Conservation (phyloP, 345 rosid genomes). For the Melaleuca quinquenervia region DNA sequence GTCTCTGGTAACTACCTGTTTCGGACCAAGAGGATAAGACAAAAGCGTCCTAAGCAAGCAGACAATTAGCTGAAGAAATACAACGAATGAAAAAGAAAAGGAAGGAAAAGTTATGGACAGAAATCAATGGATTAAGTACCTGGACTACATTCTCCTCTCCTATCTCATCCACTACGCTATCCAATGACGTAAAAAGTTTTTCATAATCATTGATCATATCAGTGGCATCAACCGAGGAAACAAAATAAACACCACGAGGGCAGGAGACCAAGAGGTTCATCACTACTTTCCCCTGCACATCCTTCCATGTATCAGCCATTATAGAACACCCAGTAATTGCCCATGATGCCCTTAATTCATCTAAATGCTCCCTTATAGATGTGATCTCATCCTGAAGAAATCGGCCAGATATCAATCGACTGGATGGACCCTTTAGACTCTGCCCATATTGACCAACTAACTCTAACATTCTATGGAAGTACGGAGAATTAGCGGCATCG, state of each 20-base stretch:
- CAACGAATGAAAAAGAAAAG: background rate
- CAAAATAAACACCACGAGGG: constrained; percentile 49
- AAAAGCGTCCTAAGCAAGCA: constrained; percentile 1
- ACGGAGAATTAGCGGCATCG: constrained; percentile 39
- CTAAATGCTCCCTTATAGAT: constrained; percentile 21
- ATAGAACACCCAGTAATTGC: constrained; percentile 45
- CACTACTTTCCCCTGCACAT: constrained; percentile 42
- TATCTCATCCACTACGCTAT: constrained; percentile 63
- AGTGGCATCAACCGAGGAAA: constrained; percentile 57
- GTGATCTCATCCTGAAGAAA: constrained; percentile 43
- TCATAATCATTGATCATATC: constrained; percentile 42
- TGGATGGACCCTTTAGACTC: constrained; percentile 27
- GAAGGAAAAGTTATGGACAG: background rate
- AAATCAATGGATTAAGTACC: constrained; percentile 12
- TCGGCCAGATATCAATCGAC: constrained; percentile 32
- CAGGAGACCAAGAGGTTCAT: constrained; percentile 56
- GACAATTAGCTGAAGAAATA: background rate
- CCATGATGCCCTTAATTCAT: constrained; percentile 39
- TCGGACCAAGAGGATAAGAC: background rate
- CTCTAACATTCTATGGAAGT: constrained; percentile 52
- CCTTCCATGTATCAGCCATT: constrained; percentile 59
- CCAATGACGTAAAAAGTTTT: constrained; percentile 40
- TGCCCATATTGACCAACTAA: constrained; percentile 49
- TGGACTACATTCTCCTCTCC: constrained; percentile 71
- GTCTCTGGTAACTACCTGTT: constrained; percentile 52